Evolutionary conservation across 352 stramenopile species (phyloP).

Genomic region (Phytophthora pisi): DNA sequence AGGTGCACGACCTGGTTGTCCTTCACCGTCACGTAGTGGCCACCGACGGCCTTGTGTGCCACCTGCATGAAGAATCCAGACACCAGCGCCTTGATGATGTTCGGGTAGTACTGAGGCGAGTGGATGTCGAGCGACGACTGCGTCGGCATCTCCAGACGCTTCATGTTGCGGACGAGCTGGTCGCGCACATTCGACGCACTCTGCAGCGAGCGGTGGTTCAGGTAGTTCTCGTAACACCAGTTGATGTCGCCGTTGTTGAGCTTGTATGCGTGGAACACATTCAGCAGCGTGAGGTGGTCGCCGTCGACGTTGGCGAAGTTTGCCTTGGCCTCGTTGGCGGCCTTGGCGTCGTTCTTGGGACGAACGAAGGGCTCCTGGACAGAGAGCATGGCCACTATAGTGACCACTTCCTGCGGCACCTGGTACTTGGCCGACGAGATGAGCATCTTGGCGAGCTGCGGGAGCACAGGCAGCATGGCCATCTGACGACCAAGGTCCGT

Average conservation of each 20-base stretch:
- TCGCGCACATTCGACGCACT: conserved; percentile 95
- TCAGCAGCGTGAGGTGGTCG: conserved; percentile 98
- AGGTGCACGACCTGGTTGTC: conserved; percentile 99
- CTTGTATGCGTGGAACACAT: conserved; percentile 98
- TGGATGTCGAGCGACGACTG: conserved; percentile 80
- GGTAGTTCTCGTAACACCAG: conserved; percentile 99
- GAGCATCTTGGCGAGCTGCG: conserved; percentile 98
- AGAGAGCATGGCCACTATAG: conserved; percentile 97
- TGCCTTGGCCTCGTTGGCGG: conserved; percentile 96
- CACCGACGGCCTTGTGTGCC: conserved; percentile 85
- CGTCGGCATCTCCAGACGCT: conserved; percentile 88
- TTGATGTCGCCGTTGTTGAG: conserved; percentile 88
- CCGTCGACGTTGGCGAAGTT: conserved; percentile 95
- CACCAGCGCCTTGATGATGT: conserved; percentile 94
- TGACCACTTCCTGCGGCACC: conserved; percentile 97
- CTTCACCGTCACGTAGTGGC: conserved; percentile 99
- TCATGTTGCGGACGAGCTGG: conserved; percentile 97
- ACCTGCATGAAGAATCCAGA: conserved; percentile 99
- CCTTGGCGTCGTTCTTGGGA: conserved; percentile 96
- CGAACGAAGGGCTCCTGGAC: conserved; percentile 95
- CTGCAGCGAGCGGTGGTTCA: conserved; percentile 95
- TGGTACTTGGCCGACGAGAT: conserved; percentile 95
- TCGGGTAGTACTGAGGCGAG: conserved; percentile 90
- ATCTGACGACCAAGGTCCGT: conserved; percentile 93
- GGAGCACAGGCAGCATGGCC: conserved; percentile 97